These are phyloP conservation scores for Trifolium subterraneum DNA, from an alignment of 306 rosid species.

Conservation along the genomic window DNA sequence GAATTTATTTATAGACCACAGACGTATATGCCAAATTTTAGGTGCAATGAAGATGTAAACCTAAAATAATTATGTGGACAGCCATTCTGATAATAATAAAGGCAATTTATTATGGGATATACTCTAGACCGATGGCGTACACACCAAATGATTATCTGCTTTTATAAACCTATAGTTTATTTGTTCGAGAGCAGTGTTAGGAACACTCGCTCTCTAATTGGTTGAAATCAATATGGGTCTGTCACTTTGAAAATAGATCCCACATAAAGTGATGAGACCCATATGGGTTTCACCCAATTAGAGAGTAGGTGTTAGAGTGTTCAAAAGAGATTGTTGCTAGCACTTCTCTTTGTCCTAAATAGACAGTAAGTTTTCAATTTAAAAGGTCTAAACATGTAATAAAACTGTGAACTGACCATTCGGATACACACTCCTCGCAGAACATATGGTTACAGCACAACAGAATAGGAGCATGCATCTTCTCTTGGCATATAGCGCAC, in stretches of 20 bases:
- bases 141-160: not conserved
- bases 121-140: constrained; percentile 14
- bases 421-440: constrained; percentile 94
- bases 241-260: too few species aligned
- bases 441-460: constrained; percentile 89
- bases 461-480: constrained; percentile 79
- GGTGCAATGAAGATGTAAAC: not conserved
- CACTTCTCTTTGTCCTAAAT: not conserved
- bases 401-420: constrained; percentile 71
- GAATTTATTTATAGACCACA: constrained; percentile 13
- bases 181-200: not conserved
- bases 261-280: too few species aligned
- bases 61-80: constrained; percentile 9
- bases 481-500: constrained; percentile 98
- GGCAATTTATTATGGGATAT: not conserved
- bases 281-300: too few species aligned
- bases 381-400: constrained; percentile 27
- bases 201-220: too few species aligned
- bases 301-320: too few species aligned
- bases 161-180: constrained; percentile 18
- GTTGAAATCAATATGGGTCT: too few species aligned
- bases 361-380: constrained; percentile 14
- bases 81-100: constrained; percentile 6
- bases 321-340: too few species aligned
- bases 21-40: constrained; percentile 9